Conservation (phyloP, 495 filamentous ascomycete species). For the Corynascus novoguineensis region DNA sequence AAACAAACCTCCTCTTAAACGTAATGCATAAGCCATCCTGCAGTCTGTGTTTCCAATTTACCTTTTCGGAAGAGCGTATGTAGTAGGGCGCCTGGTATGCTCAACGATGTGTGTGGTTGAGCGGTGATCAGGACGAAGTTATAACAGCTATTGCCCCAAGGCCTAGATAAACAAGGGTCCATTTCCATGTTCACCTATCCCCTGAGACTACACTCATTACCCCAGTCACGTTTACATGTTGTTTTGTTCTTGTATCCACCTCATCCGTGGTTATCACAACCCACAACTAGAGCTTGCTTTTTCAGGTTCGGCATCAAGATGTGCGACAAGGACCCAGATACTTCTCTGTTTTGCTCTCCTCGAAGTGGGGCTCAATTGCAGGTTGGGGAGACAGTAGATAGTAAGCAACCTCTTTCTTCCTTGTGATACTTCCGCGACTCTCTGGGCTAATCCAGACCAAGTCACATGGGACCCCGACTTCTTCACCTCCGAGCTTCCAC, state of each 20-base stretch:
- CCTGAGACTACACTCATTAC: too few species aligned
- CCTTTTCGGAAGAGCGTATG: neutral
- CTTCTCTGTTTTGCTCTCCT: constrained; percentile 17
- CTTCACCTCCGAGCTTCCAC: constrained; percentile 10
- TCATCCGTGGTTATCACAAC: neutral
- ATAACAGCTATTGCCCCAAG: too few species aligned
- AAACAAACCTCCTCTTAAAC: neutral
- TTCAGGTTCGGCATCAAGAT: neutral
- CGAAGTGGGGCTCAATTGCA: constrained; percentile 4
- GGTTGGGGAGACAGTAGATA: constrained; percentile 11
- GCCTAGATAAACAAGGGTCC: too few species aligned
- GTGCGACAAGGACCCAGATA: constrained; percentile 12
- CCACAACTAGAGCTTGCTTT: neutral
- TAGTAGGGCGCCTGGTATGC: neutral
- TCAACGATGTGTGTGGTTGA: too few species aligned
- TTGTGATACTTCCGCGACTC: neutral
- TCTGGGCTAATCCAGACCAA: neutral
- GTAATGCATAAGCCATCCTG: neutral
- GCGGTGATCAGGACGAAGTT: too few species aligned
- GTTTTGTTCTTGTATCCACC: neutral
- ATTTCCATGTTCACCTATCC: too few species aligned
- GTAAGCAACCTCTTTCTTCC: neutral
- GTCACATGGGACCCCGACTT: constrained; percentile 23
- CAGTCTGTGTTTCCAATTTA: neutral
- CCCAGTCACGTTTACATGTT: too few species aligned